Conservation (phyloP, 768 basidiomycete species). For the Lactarius quietus region DNA sequence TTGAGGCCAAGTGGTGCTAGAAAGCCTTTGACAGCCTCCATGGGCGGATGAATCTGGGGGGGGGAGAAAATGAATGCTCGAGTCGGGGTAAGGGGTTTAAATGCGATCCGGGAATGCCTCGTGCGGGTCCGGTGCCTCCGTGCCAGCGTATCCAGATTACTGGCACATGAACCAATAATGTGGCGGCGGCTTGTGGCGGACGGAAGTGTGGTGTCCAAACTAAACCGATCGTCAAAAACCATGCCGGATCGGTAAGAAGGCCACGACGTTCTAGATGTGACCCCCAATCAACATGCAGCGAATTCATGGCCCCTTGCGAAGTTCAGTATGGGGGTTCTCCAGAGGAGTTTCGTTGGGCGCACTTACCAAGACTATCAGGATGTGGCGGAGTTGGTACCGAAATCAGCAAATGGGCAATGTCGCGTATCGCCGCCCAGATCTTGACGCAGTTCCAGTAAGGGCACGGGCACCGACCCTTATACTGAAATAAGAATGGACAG, state of each 20-base stretch:
- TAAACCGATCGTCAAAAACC: conserved; percentile 9
- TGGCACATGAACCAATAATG: conserved; percentile 1
- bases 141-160: not conserved
- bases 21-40: conserved; percentile 70
- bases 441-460: not conserved
- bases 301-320: conserved; percentile 9
- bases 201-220: not conserved
- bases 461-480: conserved; percentile 7
- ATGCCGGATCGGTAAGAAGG: conserved; percentile 13
- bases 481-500: not conserved
- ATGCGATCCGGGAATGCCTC: conserved; percentile 24
- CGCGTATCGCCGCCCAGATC: conserved; percentile 19
- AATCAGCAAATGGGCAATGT: conserved; percentile 6
- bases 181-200: not conserved
- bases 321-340: conserved; percentile 11
- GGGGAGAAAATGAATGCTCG: conserved; percentile 12
- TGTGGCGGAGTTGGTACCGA: conserved; percentile 14
- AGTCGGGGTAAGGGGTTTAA: conserved; percentile 24
- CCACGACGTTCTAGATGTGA: conserved; percentile 13
- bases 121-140: conserved; percentile 19
- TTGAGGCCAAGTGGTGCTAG: conserved; percentile 65
- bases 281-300: conserved; percentile 20
- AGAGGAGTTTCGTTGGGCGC: not conserved
- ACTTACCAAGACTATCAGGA: conserved; percentile 1
- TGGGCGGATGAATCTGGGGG: conserved; percentile 33